Conservation (phyloP, 257 asterid species). For the Jacaranda mimosifolia region DNA sequence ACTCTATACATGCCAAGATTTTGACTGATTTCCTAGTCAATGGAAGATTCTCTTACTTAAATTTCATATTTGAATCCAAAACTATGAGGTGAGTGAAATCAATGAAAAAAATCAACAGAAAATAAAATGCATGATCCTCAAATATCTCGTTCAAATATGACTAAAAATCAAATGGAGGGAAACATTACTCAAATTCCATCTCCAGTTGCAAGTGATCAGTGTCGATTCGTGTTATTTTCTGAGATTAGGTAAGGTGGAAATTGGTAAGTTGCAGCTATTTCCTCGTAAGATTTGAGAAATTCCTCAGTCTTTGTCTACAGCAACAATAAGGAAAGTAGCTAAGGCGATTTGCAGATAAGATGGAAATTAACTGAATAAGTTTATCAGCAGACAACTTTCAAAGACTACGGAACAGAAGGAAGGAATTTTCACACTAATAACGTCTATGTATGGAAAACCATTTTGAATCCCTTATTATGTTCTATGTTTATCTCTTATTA, state of each 20-base stretch:
- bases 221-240: not conserved
- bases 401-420: not conserved
- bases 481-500: too few relatives aligned
- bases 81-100: not conserved
- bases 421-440: not conserved
- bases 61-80: not conserved
- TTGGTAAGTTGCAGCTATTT: not conserved
- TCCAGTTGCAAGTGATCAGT: not conserved
- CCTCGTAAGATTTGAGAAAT: not conserved
- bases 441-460: too few relatives aligned
- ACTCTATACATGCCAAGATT: conserved; percentile 1
- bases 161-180: not conserved
- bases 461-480: too few relatives aligned
- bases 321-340: not conserved
- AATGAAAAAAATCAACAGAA: not conserved
- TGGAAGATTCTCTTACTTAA: not conserved
- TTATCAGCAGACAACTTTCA: not conserved
- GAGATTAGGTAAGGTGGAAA: too few relatives aligned
- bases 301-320: conserved; percentile 17
- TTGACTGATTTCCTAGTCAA: not conserved
- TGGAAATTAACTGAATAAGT: not conserved
- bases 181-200: not conserved
- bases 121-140: not conserved
- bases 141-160: not conserved
- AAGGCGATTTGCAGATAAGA: not conserved